Percentiles rank a stretch among this genome's conserved stretches.
Evolutionary conservation across 176 grass and related monocot species (phyloP).

Genomic region (Juncus inflexus): DNA sequence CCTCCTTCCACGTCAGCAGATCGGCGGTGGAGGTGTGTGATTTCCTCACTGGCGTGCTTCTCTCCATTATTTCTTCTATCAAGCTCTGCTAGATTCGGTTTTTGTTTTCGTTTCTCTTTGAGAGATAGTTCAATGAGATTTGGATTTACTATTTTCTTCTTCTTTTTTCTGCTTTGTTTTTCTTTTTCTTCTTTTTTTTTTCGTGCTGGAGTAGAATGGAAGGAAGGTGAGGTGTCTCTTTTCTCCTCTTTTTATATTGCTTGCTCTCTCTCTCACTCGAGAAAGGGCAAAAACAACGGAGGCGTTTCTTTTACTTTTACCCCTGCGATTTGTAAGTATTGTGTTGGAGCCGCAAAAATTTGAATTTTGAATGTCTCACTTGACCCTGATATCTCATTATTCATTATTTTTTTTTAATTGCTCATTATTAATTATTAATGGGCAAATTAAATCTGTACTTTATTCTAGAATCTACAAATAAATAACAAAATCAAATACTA

Average conservation of each 20-base stretch:
- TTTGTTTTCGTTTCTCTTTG: conserved; percentile 29
- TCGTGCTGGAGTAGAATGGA: conserved; percentile 56
- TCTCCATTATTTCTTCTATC: conserved; percentile 51
- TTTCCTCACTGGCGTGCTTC: conserved; percentile 83
- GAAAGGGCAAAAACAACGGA: conserved; percentile 1
- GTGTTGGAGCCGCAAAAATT: background rate
- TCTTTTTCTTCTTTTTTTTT: background rate
- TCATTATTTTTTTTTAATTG: no score
- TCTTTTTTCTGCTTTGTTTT: background rate
- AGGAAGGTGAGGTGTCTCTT: conserved; percentile 74
- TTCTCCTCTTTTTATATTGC: conserved; percentile 9
- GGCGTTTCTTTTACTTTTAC: background rate
- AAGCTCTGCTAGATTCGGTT: background rate
- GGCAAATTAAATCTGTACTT: no score
- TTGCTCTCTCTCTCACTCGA: background rate
- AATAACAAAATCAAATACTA: no score
- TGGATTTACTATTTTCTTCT: conserved; percentile 6
- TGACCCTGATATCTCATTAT: no score
- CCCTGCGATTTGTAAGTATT: background rate
- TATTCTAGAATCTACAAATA: no score
- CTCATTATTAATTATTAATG: no score
- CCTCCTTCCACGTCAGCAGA: conserved; percentile 88
- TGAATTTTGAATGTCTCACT: background rate
- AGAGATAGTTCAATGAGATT: conserved; percentile 27
- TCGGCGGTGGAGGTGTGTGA: conserved; percentile 80